Percentiles rank a stretch among this genome's conserved stretches.
Conservation (phyloP, 345 rosid species). For the Pistacia integerrima region DNA sequence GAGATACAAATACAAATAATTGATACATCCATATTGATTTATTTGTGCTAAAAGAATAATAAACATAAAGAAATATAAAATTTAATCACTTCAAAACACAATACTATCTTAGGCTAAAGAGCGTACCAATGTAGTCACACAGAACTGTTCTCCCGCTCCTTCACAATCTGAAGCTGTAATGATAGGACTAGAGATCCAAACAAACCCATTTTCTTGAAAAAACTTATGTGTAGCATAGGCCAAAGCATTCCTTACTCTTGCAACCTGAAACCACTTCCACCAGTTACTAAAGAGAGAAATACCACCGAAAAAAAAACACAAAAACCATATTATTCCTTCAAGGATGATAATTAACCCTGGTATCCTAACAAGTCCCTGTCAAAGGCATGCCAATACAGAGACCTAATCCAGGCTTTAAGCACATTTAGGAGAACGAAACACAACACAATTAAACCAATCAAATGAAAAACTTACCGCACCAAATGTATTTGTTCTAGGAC, state of each 20-base stretch:
- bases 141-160: constrained; percentile 99
- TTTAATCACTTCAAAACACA: constrained; percentile 1
- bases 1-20: not conserved
- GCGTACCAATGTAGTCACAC: constrained; percentile 95
- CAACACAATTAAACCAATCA: not conserved
- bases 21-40: not conserved
- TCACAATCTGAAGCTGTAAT: constrained; percentile 96
- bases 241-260: constrained; percentile 92
- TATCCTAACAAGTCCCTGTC: not conserved
- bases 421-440: not conserved
- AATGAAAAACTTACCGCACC: constrained; percentile 67
- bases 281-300: constrained; percentile 14
- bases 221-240: constrained; percentile 95
- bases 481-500: constrained; percentile 95
- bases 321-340: not conserved
- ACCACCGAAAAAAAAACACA: not conserved
- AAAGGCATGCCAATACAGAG: not conserved
- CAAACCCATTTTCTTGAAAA: constrained; percentile 92
- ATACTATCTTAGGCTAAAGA: constrained; percentile 13
- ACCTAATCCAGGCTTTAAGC: not conserved
- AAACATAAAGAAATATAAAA: not conserved
- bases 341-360: not conserved
- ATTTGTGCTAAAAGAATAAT: not conserved
- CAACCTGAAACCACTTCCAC: constrained; percentile 57
- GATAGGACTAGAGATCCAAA: constrained; percentile 97